These are phyloP conservation scores for Amanita rimosa DNA, from an alignment of 768 basidiomycete species.

Conservation along the genomic window DNA sequence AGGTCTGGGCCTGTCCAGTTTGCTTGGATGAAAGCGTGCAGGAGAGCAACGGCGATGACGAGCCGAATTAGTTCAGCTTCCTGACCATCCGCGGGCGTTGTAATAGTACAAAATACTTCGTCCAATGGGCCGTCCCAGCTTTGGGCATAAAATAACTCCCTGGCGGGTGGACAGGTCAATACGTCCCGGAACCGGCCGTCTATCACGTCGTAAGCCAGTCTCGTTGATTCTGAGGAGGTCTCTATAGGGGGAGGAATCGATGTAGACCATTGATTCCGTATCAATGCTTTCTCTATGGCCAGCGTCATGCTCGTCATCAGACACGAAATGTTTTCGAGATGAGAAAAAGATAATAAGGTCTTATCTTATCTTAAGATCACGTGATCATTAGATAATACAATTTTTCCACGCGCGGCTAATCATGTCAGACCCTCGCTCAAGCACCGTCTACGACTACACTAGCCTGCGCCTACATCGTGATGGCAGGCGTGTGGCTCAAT, in stretches of 20 bases:
- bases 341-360: not conserved
- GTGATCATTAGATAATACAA: not conserved
- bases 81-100: not conserved
- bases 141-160: slow-evolving; percentile 22
- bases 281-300: slow-evolving; percentile 41
- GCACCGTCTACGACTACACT: slow-evolving; percentile 55
- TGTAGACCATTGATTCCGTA: slow-evolving; percentile 36
- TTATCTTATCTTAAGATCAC: not conserved
- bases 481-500: slow-evolving; percentile 46
- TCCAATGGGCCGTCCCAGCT: not conserved
- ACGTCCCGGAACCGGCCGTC: slow-evolving; percentile 48
- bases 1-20: slow-evolving; percentile 97
- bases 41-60: slow-evolving; percentile 60
- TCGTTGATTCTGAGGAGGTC: slow-evolving; percentile 9
- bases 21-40: slow-evolving; percentile 84
- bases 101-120: not conserved
- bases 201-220: slow-evolving; percentile 44
- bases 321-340: not conserved
- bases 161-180: slow-evolving; percentile 34
- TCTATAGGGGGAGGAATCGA: slow-evolving; percentile 12
- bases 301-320: not conserved
- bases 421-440: slow-evolving; percentile 23
- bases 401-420: not conserved
- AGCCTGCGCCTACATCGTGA: slow-evolving; percentile 56
- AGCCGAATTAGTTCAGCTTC: slow-evolving; percentile 44